phyloP scores from a whole-genome alignment of 2,329 filamentous ascomycete genomes.

The Pezizomycotina sp. region DNA sequence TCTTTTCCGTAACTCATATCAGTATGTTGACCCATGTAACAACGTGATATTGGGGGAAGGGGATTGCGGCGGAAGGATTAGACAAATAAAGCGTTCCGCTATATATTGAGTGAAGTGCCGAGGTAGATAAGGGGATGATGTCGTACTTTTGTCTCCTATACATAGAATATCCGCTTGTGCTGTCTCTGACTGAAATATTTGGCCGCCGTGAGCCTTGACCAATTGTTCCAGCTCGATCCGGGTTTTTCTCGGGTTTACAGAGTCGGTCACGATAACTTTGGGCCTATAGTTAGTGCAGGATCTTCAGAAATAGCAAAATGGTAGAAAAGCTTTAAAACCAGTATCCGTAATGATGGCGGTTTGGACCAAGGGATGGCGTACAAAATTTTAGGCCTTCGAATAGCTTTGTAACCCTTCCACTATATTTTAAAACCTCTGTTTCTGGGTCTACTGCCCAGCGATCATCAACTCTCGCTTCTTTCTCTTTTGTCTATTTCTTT shows the following conservation, averaged over 20 bases:
- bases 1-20: conserved; percentile 24
- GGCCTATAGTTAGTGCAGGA: no score
- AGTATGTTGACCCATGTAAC: conserved; percentile 11
- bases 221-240: conserved; percentile 67
- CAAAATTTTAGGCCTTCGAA: conserved; percentile 22
- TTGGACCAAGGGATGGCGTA: conserved; percentile 4
- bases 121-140: background rate
- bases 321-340: conserved; percentile 7
- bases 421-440: conserved; percentile 8
- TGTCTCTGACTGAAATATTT: conserved; percentile 55
- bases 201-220: conserved; percentile 69
- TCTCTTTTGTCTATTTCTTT: conserved; percentile 47
- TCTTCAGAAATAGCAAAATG: no score
- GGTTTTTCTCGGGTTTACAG: conserved; percentile 50
- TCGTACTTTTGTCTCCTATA: conserved; percentile 56
- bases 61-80: no score
- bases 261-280: conserved; percentile 57
- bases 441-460: conserved; percentile 46
- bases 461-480: conserved; percentile 55
- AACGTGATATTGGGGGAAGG: no score
- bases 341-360: background rate
- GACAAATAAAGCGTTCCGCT: no score
- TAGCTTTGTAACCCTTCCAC: no score
- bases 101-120: no score
- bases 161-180: conserved; percentile 48